Percentiles rank a stretch among this genome's conserved stretches.
Evolutionary conservation across 2,329 filamentous ascomycete species (phyloP).

Genomic region (Penicillium crustosum): DNA sequence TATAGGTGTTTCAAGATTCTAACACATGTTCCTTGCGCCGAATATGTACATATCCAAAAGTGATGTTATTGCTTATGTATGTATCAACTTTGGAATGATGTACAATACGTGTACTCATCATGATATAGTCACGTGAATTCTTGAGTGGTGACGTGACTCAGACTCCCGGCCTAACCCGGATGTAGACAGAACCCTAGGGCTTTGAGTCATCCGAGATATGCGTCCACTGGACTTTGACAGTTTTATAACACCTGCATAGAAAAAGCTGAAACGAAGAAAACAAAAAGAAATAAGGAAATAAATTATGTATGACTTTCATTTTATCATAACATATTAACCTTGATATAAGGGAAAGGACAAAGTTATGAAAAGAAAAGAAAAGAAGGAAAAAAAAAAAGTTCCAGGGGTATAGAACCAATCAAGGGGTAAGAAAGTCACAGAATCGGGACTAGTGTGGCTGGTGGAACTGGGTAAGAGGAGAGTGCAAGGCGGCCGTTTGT

Average conservation of each 20-base stretch:
- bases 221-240: background rate
- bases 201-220: conserved; percentile 10
- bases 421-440: conserved; percentile 11
- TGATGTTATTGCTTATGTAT: background rate
- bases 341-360: background rate
- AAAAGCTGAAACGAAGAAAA: background rate
- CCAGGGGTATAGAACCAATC: conserved; percentile 22
- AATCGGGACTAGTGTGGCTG: conserved; percentile 18
- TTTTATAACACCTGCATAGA: background rate
- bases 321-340: background rate
- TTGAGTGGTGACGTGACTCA: conserved; percentile 21
- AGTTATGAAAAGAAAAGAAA: background rate
- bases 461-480: conserved; percentile 23
- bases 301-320: no score
- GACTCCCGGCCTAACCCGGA: conserved; percentile 18
- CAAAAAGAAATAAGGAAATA: background rate
- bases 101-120: conserved; percentile 2
- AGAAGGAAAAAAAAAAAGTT: conserved; percentile 1
- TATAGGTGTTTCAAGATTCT: background rate
- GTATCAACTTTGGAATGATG: background rate
- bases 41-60: background rate
- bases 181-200: conserved; percentile 24
- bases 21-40: background rate
- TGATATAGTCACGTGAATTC: conserved; percentile 14
- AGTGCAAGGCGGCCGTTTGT: conserved; percentile 20